A percentile compares a stretch with the other conserved stretches of the same genome.
These are phyloP conservation scores for Panaeolus cyanescens DNA, from an alignment of 768 basidiomycete genomes.

Conservation along the genomic window DNA sequence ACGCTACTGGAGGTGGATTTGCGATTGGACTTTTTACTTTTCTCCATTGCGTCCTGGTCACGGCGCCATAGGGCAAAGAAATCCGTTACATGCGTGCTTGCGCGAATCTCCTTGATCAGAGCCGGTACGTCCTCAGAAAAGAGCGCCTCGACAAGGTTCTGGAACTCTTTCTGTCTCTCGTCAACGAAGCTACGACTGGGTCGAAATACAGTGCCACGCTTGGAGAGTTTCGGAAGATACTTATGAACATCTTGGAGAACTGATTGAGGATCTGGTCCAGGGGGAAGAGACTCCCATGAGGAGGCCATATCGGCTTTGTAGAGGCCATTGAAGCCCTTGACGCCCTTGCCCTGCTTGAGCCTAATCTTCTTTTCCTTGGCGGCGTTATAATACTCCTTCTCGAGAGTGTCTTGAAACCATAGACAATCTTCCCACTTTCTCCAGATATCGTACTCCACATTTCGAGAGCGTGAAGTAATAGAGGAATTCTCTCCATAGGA, in stretches of 20 bases:
- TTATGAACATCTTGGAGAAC: slow-evolving; percentile 71
- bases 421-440: slow-evolving; percentile 84
- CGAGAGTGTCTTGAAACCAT: slow-evolving; percentile 70
- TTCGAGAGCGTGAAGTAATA: slow-evolving; percentile 34
- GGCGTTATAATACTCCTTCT: slow-evolving; percentile 61
- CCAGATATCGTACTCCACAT: slow-evolving; percentile 71
- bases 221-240: slow-evolving; percentile 66
- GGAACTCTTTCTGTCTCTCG: slow-evolving; percentile 62
- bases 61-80: slow-evolving; percentile 82
- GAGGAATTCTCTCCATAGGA: slow-evolving; percentile 38
- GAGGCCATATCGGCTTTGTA: slow-evolving; percentile 73
- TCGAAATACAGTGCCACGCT: slow-evolving; percentile 74
- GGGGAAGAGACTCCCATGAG: slow-evolving; percentile 84
- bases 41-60: slow-evolving; percentile 63
- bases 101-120: slow-evolving; percentile 66
- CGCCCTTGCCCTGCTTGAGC: slow-evolving; percentile 70
- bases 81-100: slow-evolving; percentile 58
- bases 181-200: slow-evolving; percentile 67
- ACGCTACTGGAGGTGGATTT: slow-evolving; percentile 54
- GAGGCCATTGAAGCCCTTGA: slow-evolving; percentile 68
- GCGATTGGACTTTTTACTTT: slow-evolving; percentile 33
- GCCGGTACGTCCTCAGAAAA: slow-evolving; percentile 64
- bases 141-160: slow-evolving; percentile 57
- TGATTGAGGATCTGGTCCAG: slow-evolving; percentile 77
- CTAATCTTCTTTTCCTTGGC: slow-evolving; percentile 70